These are phyloP conservation scores for Dryas octopetala DNA, from an alignment of 306 rosid species.

Conservation along the genomic window DNA sequence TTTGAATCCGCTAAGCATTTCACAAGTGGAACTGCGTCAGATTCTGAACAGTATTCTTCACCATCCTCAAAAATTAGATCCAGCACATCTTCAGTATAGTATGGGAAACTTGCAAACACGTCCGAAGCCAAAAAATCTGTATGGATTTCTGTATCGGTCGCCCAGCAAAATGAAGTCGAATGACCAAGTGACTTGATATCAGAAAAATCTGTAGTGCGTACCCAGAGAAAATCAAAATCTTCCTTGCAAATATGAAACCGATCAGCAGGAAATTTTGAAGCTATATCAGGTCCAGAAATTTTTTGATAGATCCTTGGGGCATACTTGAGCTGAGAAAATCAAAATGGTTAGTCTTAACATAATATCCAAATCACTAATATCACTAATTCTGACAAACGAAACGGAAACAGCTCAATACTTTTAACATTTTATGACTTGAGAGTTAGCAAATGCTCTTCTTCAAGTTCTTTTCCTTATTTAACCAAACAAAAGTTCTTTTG, in stretches of 20 bases:
- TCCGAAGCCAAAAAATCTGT: conserved; percentile 38
- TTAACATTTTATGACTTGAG: not conserved
- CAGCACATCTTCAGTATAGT: conserved; percentile 44
- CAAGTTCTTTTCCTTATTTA: not conserved
- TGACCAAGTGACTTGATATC: conserved; percentile 61
- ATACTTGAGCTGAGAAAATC: conserved; percentile 60
- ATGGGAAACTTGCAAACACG: conserved; percentile 54
- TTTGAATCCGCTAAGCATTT: conserved; percentile 37
- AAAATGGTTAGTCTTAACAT: conserved; percentile 1
- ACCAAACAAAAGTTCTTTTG: not conserved
- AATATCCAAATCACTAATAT: not conserved
- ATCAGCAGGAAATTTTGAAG: conserved; percentile 48
- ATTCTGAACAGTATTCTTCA: conserved; percentile 39
- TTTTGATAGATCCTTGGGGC: conserved; percentile 71
- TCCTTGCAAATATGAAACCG: conserved; percentile 75
- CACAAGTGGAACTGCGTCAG: conserved; percentile 68
- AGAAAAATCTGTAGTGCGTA: conserved; percentile 76
- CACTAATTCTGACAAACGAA: not conserved
- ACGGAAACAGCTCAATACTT: not conserved
- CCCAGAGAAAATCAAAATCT: conserved; percentile 74
- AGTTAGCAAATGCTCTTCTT: no score
- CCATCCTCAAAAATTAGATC: conserved; percentile 58
- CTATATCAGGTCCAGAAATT: conserved; percentile 50
- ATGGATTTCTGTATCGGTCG: conserved; percentile 22
- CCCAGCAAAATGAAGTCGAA: conserved; percentile 74